Evolutionary conservation across 2,329 filamentous ascomycete genomes (phyloP), one percentile per base, ranked within the genome.

Genomic region (Nemania bipapillata): DNA sequence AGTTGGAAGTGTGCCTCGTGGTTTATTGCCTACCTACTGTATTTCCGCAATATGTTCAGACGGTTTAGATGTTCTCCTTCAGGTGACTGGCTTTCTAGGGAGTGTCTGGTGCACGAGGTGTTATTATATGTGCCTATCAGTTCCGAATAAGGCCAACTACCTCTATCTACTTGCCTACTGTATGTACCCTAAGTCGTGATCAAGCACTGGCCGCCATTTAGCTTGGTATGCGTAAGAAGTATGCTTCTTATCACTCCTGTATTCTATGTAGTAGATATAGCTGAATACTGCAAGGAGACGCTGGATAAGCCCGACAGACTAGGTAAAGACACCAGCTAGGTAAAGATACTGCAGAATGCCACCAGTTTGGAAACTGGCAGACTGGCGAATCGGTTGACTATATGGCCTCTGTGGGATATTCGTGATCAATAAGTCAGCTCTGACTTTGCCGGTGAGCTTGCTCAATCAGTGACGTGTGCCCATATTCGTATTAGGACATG

Each of bases 1-100:
- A 52, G 15, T 50, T 49, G 32, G 49, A 54, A 56, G 26, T 62
- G 56, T 65, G 63, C 63, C 63, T 57, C 63, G 58, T 66, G 63
- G 47, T 22, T 60, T 32, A 32, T 26, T 42, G 40, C 45, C 26
- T 50, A 50, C 12, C 9, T n/a, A n/a, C n/a, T 12, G 28, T 22
- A 32, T 32, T 47, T 55, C n/a, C 22, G 24, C 24, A 30, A 55
- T 30, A 53, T 20, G 12, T 47, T 28, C 8, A 37, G 52, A 49
- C 35, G 26, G 17, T 15, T 56, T 49, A 61, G 54, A 20, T 52
- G 58, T 28, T 52, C 12, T 32, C 20, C 32, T 63, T 40, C 63
- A 62, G 63, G 28, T 69, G 63, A 66, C 63, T 32, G 47, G 15
- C 45, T 59, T 50, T 28, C 53, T n/a, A 26, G n/a, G 40, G 40